Evolutionary conservation across 164 flowering plant species (phyloP).

Genomic region (Macadamia tetraphylla): DNA sequence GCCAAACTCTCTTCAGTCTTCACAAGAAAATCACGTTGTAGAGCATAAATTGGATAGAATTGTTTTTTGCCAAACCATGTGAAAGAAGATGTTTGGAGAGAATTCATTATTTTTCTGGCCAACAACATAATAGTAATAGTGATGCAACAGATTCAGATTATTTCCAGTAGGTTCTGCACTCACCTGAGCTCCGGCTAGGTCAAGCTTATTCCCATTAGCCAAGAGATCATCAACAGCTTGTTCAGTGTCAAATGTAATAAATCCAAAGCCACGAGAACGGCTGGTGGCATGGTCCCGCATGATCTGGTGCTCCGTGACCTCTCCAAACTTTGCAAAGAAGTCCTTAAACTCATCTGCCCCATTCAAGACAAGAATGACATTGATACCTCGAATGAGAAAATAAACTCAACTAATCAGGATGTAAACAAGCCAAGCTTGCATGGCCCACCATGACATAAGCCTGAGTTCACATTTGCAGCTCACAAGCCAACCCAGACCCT

Average conservation of each 20-base stretch:
- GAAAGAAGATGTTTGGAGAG: not conserved
- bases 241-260: slow-evolving; percentile 65
- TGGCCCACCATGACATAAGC: too few species aligned
- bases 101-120: not conserved
- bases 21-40: not conserved
- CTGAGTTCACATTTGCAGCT: too few species aligned
- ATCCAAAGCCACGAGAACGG: slow-evolving; percentile 91
- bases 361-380: slow-evolving; percentile 4
- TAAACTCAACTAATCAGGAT: not conserved
- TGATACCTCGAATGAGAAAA: not conserved
- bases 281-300: slow-evolving; percentile 73
- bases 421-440: too few species aligned
- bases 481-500: too few species aligned
- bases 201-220: slow-evolving; percentile 57
- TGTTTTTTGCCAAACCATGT: slow-evolving; percentile 3
- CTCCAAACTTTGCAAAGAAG: slow-evolving; percentile 67
- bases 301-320: slow-evolving; percentile 70
- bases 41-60: not conserved
- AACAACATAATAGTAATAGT: not conserved
- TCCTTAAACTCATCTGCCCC: slow-evolving; percentile 69
- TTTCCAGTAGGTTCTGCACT: slow-evolving; percentile 8
- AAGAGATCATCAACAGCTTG: slow-evolving; percentile 67
- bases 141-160: not conserved
- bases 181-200: slow-evolving; percentile 70
- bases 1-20: not conserved